Base-by-base conservation (phyloP, 176 grass and related monocot species). In the Oryza glumipatula region DNA sequence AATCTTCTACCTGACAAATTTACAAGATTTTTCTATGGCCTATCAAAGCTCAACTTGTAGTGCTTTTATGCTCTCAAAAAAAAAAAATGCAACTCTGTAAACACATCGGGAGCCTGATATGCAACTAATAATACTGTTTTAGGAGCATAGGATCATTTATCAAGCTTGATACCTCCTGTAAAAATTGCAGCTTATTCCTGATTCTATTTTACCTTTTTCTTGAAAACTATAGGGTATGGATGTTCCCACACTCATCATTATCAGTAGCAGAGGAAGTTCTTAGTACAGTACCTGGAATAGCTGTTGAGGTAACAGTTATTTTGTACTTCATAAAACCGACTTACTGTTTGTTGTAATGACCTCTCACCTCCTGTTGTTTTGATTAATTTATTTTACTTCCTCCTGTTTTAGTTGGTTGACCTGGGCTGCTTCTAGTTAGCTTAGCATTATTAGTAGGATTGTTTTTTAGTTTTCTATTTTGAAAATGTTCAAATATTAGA, bases 231-330 rank as follows among this genome's bases (percentile, higher is more conserved):
- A 98, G 96, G 89, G 32, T 90, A 64, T 98, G 96, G 96, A 93
- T 86, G 85, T 92, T 98, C 75, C 93, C 96, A 67, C 85, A 77
- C n/a, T 80, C 96, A 11, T 98, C 87, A 68, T 93, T 95, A 82
- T 69, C 58, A 71, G 74, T 46, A 49, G 93, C 93, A 41, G 89
- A 94, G 73, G 87, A 95, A 85, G 83, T 98, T 92, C 89, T 92
- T 74, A 65, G 35, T 54, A 32, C 87, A 9, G 70, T 95, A 58
- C 70, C 76, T 73, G 85, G 91, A 83, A 82, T 86, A 88, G 26
- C 65, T 90, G 71, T 94, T 80, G 91, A 98, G 96, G 96, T 98
- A 86, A 88, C 48, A n/a, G 19, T 51, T 86, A 39, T 89, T 48
- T 83, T 84, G 56, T 43, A 58, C 58, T 26, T 73, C n/a, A 67